Evolutionary conservation across 1,139 yeast species (phyloP), one percentile per base, ranked within the genome.

Genomic region (Kurtzmaniella quercitrusa): DNA sequence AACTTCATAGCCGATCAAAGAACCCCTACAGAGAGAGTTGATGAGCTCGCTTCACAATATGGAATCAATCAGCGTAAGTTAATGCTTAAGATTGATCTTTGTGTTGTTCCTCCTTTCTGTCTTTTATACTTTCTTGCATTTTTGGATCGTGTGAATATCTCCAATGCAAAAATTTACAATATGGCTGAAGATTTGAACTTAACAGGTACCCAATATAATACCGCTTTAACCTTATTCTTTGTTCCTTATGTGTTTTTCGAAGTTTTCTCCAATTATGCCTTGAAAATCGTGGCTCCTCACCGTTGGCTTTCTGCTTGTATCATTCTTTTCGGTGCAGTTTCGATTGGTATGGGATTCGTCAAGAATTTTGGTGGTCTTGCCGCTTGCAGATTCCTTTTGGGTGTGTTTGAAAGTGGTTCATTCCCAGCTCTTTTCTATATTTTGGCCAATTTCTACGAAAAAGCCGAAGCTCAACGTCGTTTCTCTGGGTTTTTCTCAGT

Each of bases 401-500:
- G 91, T 47, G 56, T 80, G 40, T 71, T 79, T 45, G 91, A 84
- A 60, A 74, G 84, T 38, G 84, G 88, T 39, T 77, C 84, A 52
- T 84, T 84, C 66, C 88, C 89, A 1, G 83, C 87, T 16, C 78
- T 85, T 51, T 83, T 84, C 58, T 84, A 84, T 57, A 71, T 84
- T 44, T 67, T 84, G 50, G 68, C 86, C 32, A 71, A 74, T 47
- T 77, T 71, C 47, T 77, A 77, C 60, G 68, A 82, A 30, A 71
- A 82, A 44, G 65, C 61, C 14, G 91, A 84, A 60, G 78, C 87
- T 14, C 89, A 82, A 59, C 75, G 80, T 55, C 66, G 93, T 43
- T 82, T 81, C 57, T 76, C 84, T 11, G 75, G 80, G 40, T 84
- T 84, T 60, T 84, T 84, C 62, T 66, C 71, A 7, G 66, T 66